Percentiles rank a stretch among this genome's conserved stretches.
These are phyloP conservation scores for Chaetomidium leptoderma DNA, from an alignment of 495 filamentous ascomycete species.

Conservation along the genomic window DNA sequence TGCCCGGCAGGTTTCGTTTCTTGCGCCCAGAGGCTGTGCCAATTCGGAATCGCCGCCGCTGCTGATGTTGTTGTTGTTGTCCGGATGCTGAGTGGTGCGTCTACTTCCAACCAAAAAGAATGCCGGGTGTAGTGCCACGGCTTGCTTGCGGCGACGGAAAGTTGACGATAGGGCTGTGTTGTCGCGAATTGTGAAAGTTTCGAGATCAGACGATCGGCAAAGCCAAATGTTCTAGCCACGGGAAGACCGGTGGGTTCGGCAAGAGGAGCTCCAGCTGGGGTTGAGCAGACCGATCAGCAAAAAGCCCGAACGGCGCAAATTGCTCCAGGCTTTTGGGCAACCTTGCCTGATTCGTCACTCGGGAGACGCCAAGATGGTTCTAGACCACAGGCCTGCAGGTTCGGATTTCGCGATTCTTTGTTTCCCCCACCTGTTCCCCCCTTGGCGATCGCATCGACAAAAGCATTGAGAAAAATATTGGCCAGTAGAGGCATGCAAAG, in stretches of 20 bases:
- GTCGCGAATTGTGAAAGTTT: background rate
- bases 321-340: slow-evolving; percentile 2
- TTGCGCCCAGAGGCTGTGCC: background rate
- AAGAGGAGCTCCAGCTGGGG: too few species aligned
- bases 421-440: too few species aligned
- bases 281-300: too few species aligned
- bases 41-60: background rate
- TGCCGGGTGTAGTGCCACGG: background rate
- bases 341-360: slow-evolving; percentile 3
- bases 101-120: background rate
- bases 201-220: slow-evolving; percentile 2
- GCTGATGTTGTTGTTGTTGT: background rate
- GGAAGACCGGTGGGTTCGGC: slow-evolving; percentile 9
- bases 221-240: slow-evolving; percentile 10
- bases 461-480: too few species aligned
- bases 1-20: background rate
- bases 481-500: too few species aligned
- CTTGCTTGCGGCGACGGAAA: background rate
- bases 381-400: background rate
- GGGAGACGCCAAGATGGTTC: background rate
- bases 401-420: background rate
- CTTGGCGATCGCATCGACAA: too few species aligned
- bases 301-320: too few species aligned
- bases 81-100: background rate
- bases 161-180: background rate